Percentiles rank a stretch among this genome's conserved stretches.
Conservation (phyloP, 2,329 filamentous ascomycete genomes). For the Fusarium subglutinans region DNA sequence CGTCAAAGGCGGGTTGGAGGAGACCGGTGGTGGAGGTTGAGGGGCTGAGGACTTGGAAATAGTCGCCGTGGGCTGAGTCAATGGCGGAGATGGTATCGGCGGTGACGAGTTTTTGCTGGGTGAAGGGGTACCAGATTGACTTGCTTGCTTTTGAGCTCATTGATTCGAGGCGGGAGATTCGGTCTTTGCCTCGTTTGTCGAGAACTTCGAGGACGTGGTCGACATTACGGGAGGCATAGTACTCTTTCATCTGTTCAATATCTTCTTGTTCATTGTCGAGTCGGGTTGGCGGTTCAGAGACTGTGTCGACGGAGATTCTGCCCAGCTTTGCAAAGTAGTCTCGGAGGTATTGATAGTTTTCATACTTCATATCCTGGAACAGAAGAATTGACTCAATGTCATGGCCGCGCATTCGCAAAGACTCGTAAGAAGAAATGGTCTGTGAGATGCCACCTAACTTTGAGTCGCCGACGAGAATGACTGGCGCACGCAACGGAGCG, state of each 20-base stretch:
- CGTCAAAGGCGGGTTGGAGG: constrained; percentile 74
- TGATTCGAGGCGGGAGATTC: constrained; percentile 66
- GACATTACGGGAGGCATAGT: constrained; percentile 65
- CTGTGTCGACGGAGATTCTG: constrained; percentile 63
- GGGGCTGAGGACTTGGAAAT: constrained; percentile 69
- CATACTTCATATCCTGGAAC: constrained; percentile 72
- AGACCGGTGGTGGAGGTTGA: not conserved
- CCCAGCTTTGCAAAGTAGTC: constrained; percentile 72
- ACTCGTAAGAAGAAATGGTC: constrained; percentile 84
- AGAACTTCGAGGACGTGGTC: constrained; percentile 61
- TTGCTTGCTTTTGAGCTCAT: constrained; percentile 70
- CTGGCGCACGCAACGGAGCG: constrained; percentile 75
- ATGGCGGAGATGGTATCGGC: constrained; percentile 75
- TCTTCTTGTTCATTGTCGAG: constrained; percentile 57
- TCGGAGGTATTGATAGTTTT: constrained; percentile 73
- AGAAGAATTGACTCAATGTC: constrained; percentile 76
- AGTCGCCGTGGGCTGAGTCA: constrained; percentile 82
- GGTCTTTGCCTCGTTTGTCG: constrained; percentile 60
- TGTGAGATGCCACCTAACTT: constrained; percentile 82
- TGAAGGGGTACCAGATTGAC: constrained; percentile 87
- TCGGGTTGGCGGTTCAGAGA: constrained; percentile 68
- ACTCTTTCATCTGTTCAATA: constrained; percentile 65
- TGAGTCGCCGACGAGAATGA: constrained; percentile 78
- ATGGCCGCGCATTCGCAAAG: constrained; percentile 79
- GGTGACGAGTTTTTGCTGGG: constrained; percentile 75